A percentile compares a stretch with the other conserved stretches of the same genome.
phyloP scores from a whole-genome alignment of 106 monocot species.

The Dendrobium catenatum region DNA sequence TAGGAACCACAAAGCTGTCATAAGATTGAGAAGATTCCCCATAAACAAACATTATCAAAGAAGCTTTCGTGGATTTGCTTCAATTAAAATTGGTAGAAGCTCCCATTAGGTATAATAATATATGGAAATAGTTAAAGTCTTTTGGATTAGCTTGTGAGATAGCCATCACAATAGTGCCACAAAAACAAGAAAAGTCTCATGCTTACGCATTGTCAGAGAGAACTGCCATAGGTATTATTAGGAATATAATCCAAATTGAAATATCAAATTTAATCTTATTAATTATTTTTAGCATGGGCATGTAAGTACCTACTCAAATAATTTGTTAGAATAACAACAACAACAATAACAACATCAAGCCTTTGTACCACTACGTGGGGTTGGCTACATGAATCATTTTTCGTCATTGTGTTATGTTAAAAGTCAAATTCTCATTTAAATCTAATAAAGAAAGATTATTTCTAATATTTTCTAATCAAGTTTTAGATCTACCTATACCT shows the following conservation, averaged over 20 bases:
- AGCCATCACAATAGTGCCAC: not conserved
- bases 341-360: too few species aligned
- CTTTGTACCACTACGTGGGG: too few species aligned
- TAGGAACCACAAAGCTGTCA: not conserved
- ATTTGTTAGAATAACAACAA: not conserved
- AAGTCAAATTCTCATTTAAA: too few species aligned
- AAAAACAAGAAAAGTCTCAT: not conserved
- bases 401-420: too few species aligned
- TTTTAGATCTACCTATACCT: too few species aligned
- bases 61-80: not conserved
- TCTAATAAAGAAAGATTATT: too few species aligned
- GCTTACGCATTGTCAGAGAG: not conserved
- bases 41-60: not conserved
- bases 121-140: not conserved
- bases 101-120: not conserved
- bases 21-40: not conserved
- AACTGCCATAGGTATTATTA: not conserved
- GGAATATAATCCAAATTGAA: not conserved
- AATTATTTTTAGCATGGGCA: not conserved
- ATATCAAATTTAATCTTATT: not conserved
- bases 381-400: too few species aligned
- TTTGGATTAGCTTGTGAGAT: not conserved
- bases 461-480: too few species aligned
- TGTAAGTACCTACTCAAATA: not conserved
- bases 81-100: too few species aligned